Conservation (phyloP, 2,329 filamentous ascomycete genomes). For the Aureobasidium sp. region DNA sequence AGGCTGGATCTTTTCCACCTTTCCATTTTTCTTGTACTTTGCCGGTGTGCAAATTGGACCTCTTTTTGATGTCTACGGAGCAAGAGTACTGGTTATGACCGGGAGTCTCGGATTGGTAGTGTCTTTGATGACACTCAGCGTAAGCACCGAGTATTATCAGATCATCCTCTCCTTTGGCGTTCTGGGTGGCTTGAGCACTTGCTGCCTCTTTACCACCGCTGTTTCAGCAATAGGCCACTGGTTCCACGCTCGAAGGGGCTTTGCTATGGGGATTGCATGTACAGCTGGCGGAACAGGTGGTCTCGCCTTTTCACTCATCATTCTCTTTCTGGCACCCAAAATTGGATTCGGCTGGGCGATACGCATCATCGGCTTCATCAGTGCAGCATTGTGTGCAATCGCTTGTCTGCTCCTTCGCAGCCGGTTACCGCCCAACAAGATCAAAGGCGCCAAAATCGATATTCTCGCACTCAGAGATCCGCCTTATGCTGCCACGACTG, state of each 20-base stretch:
- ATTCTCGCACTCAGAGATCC: background rate
- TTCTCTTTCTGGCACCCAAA: conserved; percentile 33
- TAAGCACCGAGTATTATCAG: conserved; percentile 66
- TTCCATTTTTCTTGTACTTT: conserved; percentile 24
- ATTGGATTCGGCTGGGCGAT: conserved; percentile 40
- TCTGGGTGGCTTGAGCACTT: conserved; percentile 62
- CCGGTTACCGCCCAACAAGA: conserved; percentile 29
- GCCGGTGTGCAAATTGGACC: conserved; percentile 32
- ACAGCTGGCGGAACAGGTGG: conserved; percentile 50
- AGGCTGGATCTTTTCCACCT: conserved; percentile 23
- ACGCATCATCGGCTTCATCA: conserved; percentile 34
- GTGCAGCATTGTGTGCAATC: conserved; percentile 31
- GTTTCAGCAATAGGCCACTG: conserved; percentile 73
- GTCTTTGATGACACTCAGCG: background rate
- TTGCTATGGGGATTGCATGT: conserved; percentile 71
- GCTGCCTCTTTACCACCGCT: conserved; percentile 73
- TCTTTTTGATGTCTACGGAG: conserved; percentile 31
- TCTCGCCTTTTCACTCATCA: conserved; percentile 37
- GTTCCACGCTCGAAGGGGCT: conserved; percentile 64
- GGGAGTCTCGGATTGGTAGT: conserved; percentile 57
- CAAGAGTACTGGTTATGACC: conserved; percentile 57
- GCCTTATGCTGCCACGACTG: conserved; percentile 18
- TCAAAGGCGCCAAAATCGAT: background rate
- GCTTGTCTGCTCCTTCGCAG: conserved; percentile 35
- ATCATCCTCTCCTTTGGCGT: conserved; percentile 73